Conservation (phyloP, 2,329 filamentous ascomycete species). For the Aspergillus tamarii region DNA sequence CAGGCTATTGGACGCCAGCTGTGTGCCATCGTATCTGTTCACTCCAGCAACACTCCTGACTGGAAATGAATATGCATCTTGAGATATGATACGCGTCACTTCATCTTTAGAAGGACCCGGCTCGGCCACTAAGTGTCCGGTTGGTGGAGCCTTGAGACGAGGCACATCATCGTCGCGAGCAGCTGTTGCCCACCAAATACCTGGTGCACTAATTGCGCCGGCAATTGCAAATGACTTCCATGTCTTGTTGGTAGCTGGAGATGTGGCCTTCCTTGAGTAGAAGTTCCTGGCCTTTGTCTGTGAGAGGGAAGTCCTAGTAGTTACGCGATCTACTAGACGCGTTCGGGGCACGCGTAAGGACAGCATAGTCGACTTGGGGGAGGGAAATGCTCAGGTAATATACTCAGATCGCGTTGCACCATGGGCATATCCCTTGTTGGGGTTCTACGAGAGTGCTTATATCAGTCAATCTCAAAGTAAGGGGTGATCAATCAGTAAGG, state of each 20-base stretch:
- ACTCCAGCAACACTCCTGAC: slow-evolving; percentile 25
- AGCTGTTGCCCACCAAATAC: slow-evolving; percentile 24
- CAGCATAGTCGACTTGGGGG: background rate
- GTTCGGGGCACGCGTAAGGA: slow-evolving; percentile 7
- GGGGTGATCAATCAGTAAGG: background rate
- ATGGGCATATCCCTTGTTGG: background rate
- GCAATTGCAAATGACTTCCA: slow-evolving; percentile 17
- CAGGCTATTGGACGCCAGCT: slow-evolving; percentile 41
- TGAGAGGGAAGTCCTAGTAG: slow-evolving; percentile 7
- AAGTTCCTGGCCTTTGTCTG: slow-evolving; percentile 10
- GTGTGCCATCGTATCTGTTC: slow-evolving; percentile 29
- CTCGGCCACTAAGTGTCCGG: slow-evolving; percentile 14
- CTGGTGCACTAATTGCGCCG: slow-evolving; percentile 18
- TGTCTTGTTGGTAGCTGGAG: slow-evolving; percentile 8
- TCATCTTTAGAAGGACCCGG: slow-evolving; percentile 22
- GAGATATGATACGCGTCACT: slow-evolving; percentile 27
- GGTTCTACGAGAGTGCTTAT: background rate
- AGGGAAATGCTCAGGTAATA: background rate
- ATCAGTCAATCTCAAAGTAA: background rate
- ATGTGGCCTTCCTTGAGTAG: slow-evolving; percentile 17
- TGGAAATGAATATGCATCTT: slow-evolving; percentile 26
- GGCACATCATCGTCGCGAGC: slow-evolving; percentile 20
- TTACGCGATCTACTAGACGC: slow-evolving; percentile 7
- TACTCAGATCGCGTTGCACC: background rate
- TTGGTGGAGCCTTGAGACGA: slow-evolving; percentile 17